Evolutionary conservation across 352 stramenopile species (phyloP), one percentile per base, ranked within the genome.

Genomic region (Elongisporangium anandrum): DNA sequence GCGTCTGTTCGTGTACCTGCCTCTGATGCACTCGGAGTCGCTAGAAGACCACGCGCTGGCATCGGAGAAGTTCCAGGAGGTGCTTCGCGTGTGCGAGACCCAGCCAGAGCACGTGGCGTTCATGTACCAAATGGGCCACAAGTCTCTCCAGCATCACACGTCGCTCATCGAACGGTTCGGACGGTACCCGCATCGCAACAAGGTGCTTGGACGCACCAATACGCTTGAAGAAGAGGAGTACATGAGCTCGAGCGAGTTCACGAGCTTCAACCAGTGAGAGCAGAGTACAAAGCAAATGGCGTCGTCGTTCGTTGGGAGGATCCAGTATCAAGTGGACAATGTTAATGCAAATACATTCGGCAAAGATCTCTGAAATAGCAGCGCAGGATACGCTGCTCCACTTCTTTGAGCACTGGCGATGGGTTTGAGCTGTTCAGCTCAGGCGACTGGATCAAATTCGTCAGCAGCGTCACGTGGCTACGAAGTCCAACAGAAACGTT

Each of bases 351-450:
- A 57, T 87, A 90, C 49, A 81, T 64, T 41, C 74, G 72, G 56
- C 85, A 92, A 23, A 94, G 56, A 47, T 94, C 82, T 24, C 85
- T 70, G 54, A 94, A 92, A 63, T 86, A 94, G 60, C 85, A 92
- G 45, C 85, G 85, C 52, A 94, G 55, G 67, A 94, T 88, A 19
- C 85, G 85, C 58, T 91, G 78, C 68, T 92, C 73, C 17, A 85
- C 70, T 17, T 89, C 77, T 56, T 87, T 86, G 39, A 89, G 72
- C 20, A 91, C 78, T 4, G 69, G 62, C 38, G 65, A 55, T 0
- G 85, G 79, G 59, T 92, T 94, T 45, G 80, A 91, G 53, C 71
- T 79, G 66, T 94, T 94, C 48, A 94, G 56, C 63, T 94, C 85
- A 3, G 85, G 85, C 3, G 80, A 91, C 69, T 94, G 85, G 61